These are phyloP conservation scores for Collybiopsis luxurians DNA, from an alignment of 768 basidiomycete genomes.

Conservation along the genomic window DNA sequence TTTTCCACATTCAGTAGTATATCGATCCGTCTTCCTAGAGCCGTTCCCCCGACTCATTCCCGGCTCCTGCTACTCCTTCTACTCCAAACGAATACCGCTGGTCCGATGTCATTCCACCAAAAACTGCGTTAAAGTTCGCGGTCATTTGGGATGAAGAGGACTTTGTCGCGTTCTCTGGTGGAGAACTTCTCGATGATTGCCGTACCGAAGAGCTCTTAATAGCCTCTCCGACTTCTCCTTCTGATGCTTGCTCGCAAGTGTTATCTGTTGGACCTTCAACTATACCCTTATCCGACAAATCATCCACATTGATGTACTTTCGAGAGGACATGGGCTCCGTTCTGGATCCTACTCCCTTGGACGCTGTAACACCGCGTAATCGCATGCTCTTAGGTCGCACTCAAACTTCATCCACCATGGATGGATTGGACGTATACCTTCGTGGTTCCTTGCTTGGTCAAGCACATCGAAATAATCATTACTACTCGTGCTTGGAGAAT, in stretches of 20 bases:
- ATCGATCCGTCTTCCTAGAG: neutral
- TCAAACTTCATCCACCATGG: slow-evolving; percentile 37
- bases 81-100: slow-evolving; percentile 32
- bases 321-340: slow-evolving; percentile 19
- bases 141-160: slow-evolving; percentile 58
- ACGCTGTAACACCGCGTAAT: neutral
- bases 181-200: slow-evolving; percentile 35
- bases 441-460: slow-evolving; percentile 26
- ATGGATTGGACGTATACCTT: slow-evolving; percentile 34
- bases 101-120: slow-evolving; percentile 58
- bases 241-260: slow-evolving; percentile 26
- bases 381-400: slow-evolving; percentile 15
- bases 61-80: neutral
- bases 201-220: slow-evolving; percentile 6
- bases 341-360: neutral
- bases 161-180: slow-evolving; percentile 54
- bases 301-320: slow-evolving; percentile 24
- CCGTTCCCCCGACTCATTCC: neutral
- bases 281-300: slow-evolving; percentile 17
- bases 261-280: slow-evolving; percentile 21
- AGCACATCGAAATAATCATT: slow-evolving; percentile 23
- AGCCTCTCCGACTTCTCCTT: slow-evolving; percentile 14
- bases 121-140: slow-evolving; percentile 55
- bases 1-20: neutral
- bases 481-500: slow-evolving; percentile 25